Evolutionary conservation across 805 yeast species (phyloP).

Genomic region (Wickerhamomyces pijperi): DNA sequence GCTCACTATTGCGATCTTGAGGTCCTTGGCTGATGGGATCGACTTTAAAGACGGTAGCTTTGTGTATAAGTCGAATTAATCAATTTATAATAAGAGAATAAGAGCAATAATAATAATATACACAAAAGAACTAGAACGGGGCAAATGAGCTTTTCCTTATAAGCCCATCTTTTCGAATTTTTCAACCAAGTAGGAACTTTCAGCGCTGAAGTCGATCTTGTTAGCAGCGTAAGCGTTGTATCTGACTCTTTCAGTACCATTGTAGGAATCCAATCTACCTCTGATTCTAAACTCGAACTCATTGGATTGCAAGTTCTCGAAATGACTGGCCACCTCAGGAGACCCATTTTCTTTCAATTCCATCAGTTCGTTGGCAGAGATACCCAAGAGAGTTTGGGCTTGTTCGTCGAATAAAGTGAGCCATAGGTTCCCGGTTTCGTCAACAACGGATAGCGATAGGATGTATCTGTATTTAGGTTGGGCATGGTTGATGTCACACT

Average conservation of each 20-base stretch:
- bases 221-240: slow-evolving; percentile 51
- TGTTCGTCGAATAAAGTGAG: slow-evolving; percentile 78
- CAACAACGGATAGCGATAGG: slow-evolving; percentile 65
- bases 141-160: too few species aligned
- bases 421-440: slow-evolving; percentile 78
- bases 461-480: slow-evolving; percentile 75
- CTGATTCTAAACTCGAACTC: slow-evolving; percentile 68
- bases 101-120: too few species aligned
- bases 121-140: too few species aligned
- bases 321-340: slow-evolving; percentile 28
- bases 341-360: slow-evolving; percentile 33
- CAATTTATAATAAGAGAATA: too few species aligned
- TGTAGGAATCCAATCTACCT: slow-evolving; percentile 77
- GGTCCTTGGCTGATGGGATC: too few species aligned
- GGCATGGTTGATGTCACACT: slow-evolving; percentile 61
- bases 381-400: slow-evolving; percentile 57
- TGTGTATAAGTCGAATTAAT: too few species aligned
- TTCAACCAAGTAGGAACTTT: slow-evolving; percentile 43
- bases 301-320: slow-evolving; percentile 45
- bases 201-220: slow-evolving; percentile 44
- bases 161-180: slow-evolving; percentile 17
- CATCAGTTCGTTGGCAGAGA: slow-evolving; percentile 47
- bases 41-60: too few species aligned
- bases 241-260: slow-evolving; percentile 67
- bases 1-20: too few species aligned